Evolutionary conservation across 2,329 filamentous ascomycete species (phyloP).

Genomic region (Calycina marina): DNA sequence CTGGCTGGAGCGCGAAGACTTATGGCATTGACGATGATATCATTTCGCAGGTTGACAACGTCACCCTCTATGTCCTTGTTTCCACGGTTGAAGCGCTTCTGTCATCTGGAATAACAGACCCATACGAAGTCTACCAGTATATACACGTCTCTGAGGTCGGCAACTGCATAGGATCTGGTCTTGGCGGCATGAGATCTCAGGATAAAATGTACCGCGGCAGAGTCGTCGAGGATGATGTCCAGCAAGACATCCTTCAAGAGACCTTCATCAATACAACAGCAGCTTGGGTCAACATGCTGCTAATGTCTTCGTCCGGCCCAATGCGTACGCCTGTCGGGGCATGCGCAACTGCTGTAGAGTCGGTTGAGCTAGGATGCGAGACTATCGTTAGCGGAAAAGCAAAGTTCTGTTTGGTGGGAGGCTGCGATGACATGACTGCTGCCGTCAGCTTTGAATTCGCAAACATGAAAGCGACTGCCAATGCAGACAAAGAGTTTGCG

Average conservation of each 20-base stretch:
- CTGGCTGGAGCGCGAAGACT: constrained; percentile 84
- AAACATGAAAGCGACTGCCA: constrained; percentile 98
- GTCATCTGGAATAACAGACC: constrained; percentile 84
- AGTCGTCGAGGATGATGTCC: constrained; percentile 83
- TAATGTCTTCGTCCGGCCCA: constrained; percentile 84
- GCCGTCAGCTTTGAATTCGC: constrained; percentile 96
- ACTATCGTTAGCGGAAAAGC: constrained; percentile 96
- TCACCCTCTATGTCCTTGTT: constrained; percentile 84
- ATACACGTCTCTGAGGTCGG: constrained; percentile 92
- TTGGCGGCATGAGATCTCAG: constrained; percentile 79
- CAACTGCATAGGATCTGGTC: constrained; percentile 92
- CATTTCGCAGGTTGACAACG: constrained; percentile 85
- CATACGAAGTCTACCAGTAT: constrained; percentile 98
- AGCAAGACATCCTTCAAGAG: constrained; percentile 95
- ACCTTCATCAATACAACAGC: constrained; percentile 99
- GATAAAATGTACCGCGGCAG: constrained; percentile 94
- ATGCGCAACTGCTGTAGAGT: constrained; percentile 91
- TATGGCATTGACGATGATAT: constrained; percentile 95
- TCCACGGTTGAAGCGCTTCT: constrained; percentile 81
- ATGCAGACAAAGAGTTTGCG: constrained; percentile 86
- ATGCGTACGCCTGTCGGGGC: constrained; percentile 96
- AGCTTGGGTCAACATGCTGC: constrained; percentile 97
- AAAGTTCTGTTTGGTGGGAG: constrained; percentile 85
- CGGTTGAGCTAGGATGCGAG: constrained; percentile 88
- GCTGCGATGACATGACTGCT: constrained; percentile 95